A percentile compares a stretch with the other conserved stretches of the same genome.
Evolutionary conservation across 768 basidiomycete genomes (phyloP).

Genomic region (Serendipita vermifera): DNA sequence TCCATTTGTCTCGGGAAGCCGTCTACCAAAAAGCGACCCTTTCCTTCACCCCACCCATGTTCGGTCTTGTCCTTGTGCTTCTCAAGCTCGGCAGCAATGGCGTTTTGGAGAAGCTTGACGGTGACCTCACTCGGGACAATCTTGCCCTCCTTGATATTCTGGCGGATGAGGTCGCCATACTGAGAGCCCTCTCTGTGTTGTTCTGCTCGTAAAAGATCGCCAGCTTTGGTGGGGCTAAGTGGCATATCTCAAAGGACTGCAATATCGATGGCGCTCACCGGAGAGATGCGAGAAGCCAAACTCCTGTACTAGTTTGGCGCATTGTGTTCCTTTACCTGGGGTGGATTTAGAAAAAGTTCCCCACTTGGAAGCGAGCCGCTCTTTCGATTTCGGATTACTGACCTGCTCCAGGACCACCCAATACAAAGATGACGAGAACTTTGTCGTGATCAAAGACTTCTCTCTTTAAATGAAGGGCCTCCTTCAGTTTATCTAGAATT

Average conservation of each 20-base stretch:
- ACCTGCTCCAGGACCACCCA: constrained; percentile 96
- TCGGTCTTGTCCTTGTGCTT: constrained; percentile 29
- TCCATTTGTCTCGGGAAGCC: constrained; percentile 99
- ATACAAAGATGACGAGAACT: constrained; percentile 84
- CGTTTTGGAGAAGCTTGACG: constrained; percentile 85
- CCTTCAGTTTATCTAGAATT: constrained; percentile 32
- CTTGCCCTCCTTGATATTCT: constrained; percentile 77
- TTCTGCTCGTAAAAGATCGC: constrained; percentile 94
- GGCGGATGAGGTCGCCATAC: constrained; percentile 73
- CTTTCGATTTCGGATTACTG: constrained; percentile 17
- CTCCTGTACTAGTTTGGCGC: constrained; percentile 65
- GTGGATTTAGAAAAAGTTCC: background rate
- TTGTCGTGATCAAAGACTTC: constrained; percentile 51
- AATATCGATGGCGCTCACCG: constrained; percentile 35
- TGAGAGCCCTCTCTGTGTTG: constrained; percentile 74
- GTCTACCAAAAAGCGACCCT: constrained; percentile 85
- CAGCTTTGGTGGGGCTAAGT: constrained; percentile 40
- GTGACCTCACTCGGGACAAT: constrained; percentile 98
- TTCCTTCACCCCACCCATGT: constrained; percentile 51
- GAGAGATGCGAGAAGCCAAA: constrained; percentile 89
- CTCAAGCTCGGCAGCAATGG: constrained; percentile 55
- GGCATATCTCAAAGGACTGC: constrained; percentile 11
- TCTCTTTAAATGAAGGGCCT: constrained; percentile 25
- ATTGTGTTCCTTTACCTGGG: constrained; percentile 93
- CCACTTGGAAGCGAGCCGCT: background rate